phyloP scores from a whole-genome alignment of 2,329 filamentous ascomycete genomes.

The Cladophialophora psammophila region DNA sequence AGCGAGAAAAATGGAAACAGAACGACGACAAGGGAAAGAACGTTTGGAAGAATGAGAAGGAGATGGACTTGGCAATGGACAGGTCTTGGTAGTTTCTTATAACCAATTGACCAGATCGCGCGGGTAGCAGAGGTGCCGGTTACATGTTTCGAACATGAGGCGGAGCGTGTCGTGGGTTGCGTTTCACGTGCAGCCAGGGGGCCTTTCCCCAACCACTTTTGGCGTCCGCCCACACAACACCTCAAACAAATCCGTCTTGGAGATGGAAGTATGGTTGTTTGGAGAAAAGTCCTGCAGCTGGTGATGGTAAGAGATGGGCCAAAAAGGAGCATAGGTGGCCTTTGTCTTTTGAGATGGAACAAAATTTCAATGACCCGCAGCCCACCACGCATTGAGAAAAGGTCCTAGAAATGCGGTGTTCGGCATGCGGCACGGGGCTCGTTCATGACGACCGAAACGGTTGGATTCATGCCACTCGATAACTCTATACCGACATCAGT shows the following conservation, averaged over 20 bases:
- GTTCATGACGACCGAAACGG: not conserved
- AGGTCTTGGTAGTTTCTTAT: slow-evolving; percentile 37
- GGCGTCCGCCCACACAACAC: slow-evolving; percentile 15
- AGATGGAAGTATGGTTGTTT: slow-evolving; percentile 8
- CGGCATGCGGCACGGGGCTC: not conserved
- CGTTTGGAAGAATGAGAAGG: slow-evolving; percentile 23
- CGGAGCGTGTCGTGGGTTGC: slow-evolving; percentile 29
- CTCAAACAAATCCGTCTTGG: slow-evolving; percentile 8
- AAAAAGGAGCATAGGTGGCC: not conserved
- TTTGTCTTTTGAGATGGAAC: not conserved
- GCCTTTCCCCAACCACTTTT: slow-evolving; percentile 19
- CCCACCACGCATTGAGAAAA: not conserved
- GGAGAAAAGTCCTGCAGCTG: not conserved
- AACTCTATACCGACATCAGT: not conserved
- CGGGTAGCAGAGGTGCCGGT: slow-evolving; percentile 27
- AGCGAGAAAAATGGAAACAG: slow-evolving; percentile 22
- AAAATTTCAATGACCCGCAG: not conserved
- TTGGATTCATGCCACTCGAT: not conserved
- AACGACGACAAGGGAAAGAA: slow-evolving; percentile 17
- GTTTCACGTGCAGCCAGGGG: slow-evolving; percentile 32
- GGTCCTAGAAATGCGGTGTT: not conserved
- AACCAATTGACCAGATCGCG: slow-evolving; percentile 20
- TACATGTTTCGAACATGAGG: slow-evolving; percentile 32
- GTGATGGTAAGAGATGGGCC: not conserved
- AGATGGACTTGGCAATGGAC: slow-evolving; percentile 6